Evolutionary conservation across 345 rosid species (phyloP).

Genomic region (Syzygium oleosum): DNA sequence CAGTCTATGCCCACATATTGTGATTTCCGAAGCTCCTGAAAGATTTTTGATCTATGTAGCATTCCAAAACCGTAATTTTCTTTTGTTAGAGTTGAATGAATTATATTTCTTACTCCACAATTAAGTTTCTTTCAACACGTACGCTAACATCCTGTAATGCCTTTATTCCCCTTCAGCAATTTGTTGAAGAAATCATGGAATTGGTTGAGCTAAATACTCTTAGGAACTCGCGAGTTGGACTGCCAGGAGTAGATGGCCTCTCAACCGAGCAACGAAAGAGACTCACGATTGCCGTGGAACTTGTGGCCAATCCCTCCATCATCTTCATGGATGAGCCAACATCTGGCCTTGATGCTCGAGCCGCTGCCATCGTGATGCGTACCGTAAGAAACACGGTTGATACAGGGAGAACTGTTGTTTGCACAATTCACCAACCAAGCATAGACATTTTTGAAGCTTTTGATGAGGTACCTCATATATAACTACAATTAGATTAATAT

Average conservation of each 20-base stretch:
- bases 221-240: slow-evolving; percentile 31
- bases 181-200: slow-evolving; percentile 64
- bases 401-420: slow-evolving; percentile 79
- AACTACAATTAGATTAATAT: not conserved
- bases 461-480: slow-evolving; percentile 43
- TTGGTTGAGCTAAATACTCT: slow-evolving; percentile 38
- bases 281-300: slow-evolving; percentile 64
- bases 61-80: not conserved
- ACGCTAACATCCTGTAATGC: not conserved
- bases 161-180: slow-evolving; percentile 24
- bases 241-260: slow-evolving; percentile 51
- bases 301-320: slow-evolving; percentile 73
- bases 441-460: slow-evolving; percentile 83
- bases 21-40: not conserved
- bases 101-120: not conserved
- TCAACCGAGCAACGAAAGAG: slow-evolving; percentile 75
- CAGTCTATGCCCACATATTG: not conserved
- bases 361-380: slow-evolving; percentile 83
- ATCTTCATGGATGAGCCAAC: slow-evolving; percentile 90
- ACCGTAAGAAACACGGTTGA: slow-evolving; percentile 78
- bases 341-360: slow-evolving; percentile 80
- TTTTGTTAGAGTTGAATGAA: not conserved
- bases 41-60: not conserved
- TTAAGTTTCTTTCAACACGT: not conserved
- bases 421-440: slow-evolving; percentile 91